Percentiles rank a stretch among this genome's conserved stretches.
Evolutionary conservation across 352 stramenopile species (phyloP).

Genomic region (Phytophthora litchii): DNA sequence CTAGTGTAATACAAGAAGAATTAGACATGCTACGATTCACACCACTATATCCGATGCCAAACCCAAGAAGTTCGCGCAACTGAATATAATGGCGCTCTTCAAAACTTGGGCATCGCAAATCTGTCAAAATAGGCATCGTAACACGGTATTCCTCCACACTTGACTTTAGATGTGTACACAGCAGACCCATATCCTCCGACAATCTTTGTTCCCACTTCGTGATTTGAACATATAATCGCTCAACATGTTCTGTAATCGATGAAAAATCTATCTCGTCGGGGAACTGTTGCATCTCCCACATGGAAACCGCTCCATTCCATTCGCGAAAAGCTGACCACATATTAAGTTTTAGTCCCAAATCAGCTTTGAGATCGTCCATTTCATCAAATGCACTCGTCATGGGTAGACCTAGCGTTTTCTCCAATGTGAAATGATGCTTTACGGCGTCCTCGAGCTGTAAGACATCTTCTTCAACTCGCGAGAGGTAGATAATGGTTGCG

Average conservation of each 20-base stretch:
- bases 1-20: slow-evolving; percentile 66
- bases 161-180: slow-evolving; percentile 73
- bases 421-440: slow-evolving; percentile 53
- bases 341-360: slow-evolving; percentile 80
- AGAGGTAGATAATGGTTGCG: slow-evolving; percentile 57
- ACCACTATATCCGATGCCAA: slow-evolving; percentile 61
- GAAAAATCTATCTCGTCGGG: slow-evolving; percentile 69
- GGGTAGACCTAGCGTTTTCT: slow-evolving; percentile 63
- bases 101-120: slow-evolving; percentile 64
- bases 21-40: slow-evolving; percentile 2
- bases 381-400: slow-evolving; percentile 81
- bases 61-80: slow-evolving; percentile 72
- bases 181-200: slow-evolving; percentile 44
- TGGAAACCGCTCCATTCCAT: slow-evolving; percentile 57
- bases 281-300: slow-evolving; percentile 64
- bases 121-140: slow-evolving; percentile 77
- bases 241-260: slow-evolving; percentile 71
- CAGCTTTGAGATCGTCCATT: slow-evolving; percentile 65
- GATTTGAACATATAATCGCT: slow-evolving; percentile 58
- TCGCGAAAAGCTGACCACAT: slow-evolving; percentile 80
- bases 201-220: slow-evolving; percentile 59
- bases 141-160: slow-evolving; percentile 82
- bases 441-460: slow-evolving; percentile 27
- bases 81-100: slow-evolving; percentile 68
- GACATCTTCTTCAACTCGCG: slow-evolving; percentile 34